Evolutionary conservation across 2,329 filamentous ascomycete species (phyloP), one percentile per base, ranked within the genome.

Genomic region (Plenodomus biglobosus): DNA sequence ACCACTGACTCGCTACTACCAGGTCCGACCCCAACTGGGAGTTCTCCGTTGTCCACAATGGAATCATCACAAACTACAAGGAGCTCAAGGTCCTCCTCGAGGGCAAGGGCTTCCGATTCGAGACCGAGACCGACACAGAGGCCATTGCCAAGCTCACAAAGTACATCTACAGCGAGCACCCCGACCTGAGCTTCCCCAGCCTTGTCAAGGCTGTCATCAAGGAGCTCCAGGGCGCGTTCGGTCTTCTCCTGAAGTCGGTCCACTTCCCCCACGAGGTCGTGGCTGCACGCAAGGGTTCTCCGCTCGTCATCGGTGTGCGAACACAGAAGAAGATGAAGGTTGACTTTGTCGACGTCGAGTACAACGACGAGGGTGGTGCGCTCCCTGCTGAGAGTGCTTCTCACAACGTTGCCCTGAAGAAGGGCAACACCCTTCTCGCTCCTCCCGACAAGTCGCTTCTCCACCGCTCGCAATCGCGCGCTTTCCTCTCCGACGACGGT

Each of bases 11-110:
- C 38, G 45, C 41, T 43, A 18, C 36, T 22, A 40, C 32, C 52
- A 95, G 92, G 76, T 97, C 92, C 60, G 94, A 99, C 75, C 85
- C 87, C 65, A 89, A 79, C 68, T 99, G 92, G 91, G 88, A 99
- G 78, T 99, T 99, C 76, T 83, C 90, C 60, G 86, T 99, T 66
- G 94, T 97, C 53, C 94, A 99, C 87, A 99, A 99, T 78, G 94
- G 94, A 72, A 99, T 99, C 82, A 99, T 99, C 78, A 99, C 94
- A 80, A 99, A 99, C 84, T 99, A 99, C 85, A 99, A 99, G 83
- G 94, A 99, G 79, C 80, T 99, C 68, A 96, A 92, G 85, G 90
- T 88, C 55, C 85, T 99, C 57, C 83, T 99, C 63, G 84, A 87
- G 78, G 83, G 82, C 81, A 99, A 97, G 84, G 94, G 94, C 72